Evolutionary conservation across 164 flowering plant genomes (phyloP), one percentile per base, ranked within the genome.

Genomic region (Stephania cephalantha): DNA sequence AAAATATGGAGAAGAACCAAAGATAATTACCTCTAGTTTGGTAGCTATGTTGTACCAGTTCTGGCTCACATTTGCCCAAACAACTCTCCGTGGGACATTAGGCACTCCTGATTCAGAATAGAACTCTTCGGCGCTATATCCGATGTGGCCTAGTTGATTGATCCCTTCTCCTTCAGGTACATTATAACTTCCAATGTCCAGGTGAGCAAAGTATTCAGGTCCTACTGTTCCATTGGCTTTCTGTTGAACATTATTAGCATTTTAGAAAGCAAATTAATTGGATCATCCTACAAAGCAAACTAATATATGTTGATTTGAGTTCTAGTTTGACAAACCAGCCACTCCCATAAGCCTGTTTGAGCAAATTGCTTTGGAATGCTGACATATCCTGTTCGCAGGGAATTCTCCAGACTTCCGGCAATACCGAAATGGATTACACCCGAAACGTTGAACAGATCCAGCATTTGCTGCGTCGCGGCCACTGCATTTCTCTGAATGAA

Each of bases 381-480:
- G 69, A 85, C 85, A 69, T 85, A 85, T 76, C 81, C 87, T 5
- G 79, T 78, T 22, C 75, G 70, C 72, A 81, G 15, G 12, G 85
- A 74, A 72, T 61, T 78, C 71, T 83, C 81, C 2, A 50, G 35
- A 64, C 75, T 83, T 17, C 87, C 83, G 22, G 85, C 78, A 18
- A 85, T 83, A 8, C 85, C 83, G 67, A 83, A 85, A 68, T 85
- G 87, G 15, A 85, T 44, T 22, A 85, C 73, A 35, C 85, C 84
- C 7, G 4, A 15, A 9, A 85, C 58, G 8, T 85, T 75, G 69
- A 85, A 83, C 69, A 81, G 55, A 74, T 81, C 84, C 53, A 79
- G 25, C 81, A 81, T 73, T 68, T 79, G 85, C 71, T 85, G 85
- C 31, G 85, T 85, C 46, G 81, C 67, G 52, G 83, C 79, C 31